Evolutionary conservation across 495 filamentous ascomycete genomes (phyloP).

Genomic region (Talaromyces liani): DNA sequence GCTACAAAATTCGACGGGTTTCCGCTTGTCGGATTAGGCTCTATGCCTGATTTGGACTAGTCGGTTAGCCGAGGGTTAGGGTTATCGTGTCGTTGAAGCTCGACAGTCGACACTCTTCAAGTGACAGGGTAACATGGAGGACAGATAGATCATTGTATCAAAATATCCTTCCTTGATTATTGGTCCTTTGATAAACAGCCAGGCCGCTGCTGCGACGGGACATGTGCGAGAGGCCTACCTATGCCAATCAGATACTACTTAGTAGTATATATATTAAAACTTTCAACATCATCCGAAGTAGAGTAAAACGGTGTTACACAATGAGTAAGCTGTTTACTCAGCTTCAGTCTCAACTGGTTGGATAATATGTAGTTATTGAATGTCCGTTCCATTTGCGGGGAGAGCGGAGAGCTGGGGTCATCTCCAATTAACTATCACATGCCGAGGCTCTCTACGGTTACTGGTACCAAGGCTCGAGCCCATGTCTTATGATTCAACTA

Average conservation of each 20-base stretch:
- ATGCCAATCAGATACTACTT: neutral
- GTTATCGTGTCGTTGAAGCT: neutral
- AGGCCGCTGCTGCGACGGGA: neutral
- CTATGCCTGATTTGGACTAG: neutral
- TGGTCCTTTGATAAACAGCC: neutral
- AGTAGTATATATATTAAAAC: neutral
- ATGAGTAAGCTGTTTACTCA: neutral
- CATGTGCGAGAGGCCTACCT: neutral
- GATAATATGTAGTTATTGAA: neutral
- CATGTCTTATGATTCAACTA: neutral
- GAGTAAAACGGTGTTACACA: neutral
- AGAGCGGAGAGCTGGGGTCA: neutral
- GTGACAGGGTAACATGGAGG: neutral
- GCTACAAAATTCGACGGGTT: neutral
- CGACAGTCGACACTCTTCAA: neutral
- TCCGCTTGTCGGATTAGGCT: neutral
- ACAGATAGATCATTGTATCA: neutral
- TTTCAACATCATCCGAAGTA: neutral
- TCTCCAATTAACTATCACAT: conserved; percentile 6
- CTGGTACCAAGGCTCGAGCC: neutral
- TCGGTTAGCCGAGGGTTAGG: neutral
- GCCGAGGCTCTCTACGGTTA: neutral
- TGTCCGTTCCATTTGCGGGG: neutral
- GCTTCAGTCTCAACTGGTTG: neutral
- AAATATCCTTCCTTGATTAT: too few relatives aligned